Conservation (phyloP, 2,329 filamentous ascomycete genomes). For the Penicillium palitans region DNA sequence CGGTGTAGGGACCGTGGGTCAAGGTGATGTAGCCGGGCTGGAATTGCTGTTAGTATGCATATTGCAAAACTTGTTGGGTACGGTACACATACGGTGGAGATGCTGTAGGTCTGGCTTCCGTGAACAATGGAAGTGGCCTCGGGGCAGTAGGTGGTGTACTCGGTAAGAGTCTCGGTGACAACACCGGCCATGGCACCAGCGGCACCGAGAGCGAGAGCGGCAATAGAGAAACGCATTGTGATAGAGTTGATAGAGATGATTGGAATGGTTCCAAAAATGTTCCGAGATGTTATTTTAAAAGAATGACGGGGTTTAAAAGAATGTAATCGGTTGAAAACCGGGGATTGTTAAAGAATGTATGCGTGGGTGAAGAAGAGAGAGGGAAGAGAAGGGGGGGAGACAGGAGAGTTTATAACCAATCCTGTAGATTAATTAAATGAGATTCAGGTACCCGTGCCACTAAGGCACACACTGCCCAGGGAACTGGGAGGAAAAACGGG, state of each 20-base stretch:
- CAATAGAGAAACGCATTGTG: slow-evolving; percentile 55
- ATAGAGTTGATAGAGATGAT: slow-evolving; percentile 13
- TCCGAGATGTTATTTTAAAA: slow-evolving; percentile 7
- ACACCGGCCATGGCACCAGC: slow-evolving; percentile 40
- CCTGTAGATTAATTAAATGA: slow-evolving; percentile 15
- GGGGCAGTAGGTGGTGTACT: slow-evolving; percentile 72
- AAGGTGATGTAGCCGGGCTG: slow-evolving; percentile 69
- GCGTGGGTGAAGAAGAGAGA: slow-evolving; percentile 15
- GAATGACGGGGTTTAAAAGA: slow-evolving; percentile 21
- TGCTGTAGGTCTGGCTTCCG: slow-evolving; percentile 66
- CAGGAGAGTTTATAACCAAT: slow-evolving; percentile 15
- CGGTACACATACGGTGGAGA: slow-evolving; percentile 57
- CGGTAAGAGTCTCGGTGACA: slow-evolving; percentile 66
- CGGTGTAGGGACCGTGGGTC: slow-evolving; percentile 70
- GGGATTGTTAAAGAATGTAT: slow-evolving; percentile 21
- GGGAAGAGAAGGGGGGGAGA: not conserved
- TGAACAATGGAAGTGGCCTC: slow-evolving; percentile 63
- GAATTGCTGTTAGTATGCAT: slow-evolving; percentile 1
- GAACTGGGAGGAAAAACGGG: not conserved
- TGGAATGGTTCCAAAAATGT: slow-evolving; percentile 15
- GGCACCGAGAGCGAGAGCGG: slow-evolving; percentile 43
- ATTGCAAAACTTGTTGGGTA: not conserved
- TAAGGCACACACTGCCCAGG: slow-evolving; percentile 5
- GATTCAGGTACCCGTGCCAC: slow-evolving; percentile 28
- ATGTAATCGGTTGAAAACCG: slow-evolving; percentile 28